Conservation (phyloP, 2,329 filamentous ascomycete species). For the Fusarium pseudograminearum region DNA sequence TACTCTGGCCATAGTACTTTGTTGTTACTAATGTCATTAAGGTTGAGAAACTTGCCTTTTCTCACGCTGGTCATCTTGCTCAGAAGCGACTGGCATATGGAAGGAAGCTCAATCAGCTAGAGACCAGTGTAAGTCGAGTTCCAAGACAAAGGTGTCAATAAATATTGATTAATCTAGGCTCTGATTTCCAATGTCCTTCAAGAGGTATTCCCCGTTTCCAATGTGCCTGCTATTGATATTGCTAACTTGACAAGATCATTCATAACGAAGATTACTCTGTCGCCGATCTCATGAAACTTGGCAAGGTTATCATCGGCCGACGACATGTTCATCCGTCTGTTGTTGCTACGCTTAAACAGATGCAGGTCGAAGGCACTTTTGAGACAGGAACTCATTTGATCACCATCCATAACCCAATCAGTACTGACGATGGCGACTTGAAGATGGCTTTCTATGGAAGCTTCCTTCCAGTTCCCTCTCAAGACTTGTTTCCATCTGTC, state of each 20-base stretch:
- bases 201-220: neutral
- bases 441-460: neutral
- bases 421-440: neutral
- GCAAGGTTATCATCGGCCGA: neutral
- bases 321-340: neutral
- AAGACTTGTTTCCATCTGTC: fast-evolving
- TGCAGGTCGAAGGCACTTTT: neutral
- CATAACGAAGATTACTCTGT: neutral
- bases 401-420: neutral
- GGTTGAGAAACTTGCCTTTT: neutral
- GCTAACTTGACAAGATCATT: neutral
- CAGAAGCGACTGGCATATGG: neutral
- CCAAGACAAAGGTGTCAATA: fast-evolving
- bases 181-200: neutral
- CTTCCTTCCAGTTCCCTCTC: neutral
- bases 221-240: fast-evolving
- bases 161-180: neutral
- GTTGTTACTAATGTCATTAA: neutral
- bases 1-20: fast-evolving
- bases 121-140: neutral
- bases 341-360: neutral
- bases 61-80: neutral
- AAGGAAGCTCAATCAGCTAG: neutral
- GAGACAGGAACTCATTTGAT: neutral
- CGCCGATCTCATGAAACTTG: neutral